A percentile compares a stretch with the other conserved stretches of the same genome.
phyloP scores from a whole-genome alignment of 208 protist species.

The Endotrypanum monterogeii region DNA sequence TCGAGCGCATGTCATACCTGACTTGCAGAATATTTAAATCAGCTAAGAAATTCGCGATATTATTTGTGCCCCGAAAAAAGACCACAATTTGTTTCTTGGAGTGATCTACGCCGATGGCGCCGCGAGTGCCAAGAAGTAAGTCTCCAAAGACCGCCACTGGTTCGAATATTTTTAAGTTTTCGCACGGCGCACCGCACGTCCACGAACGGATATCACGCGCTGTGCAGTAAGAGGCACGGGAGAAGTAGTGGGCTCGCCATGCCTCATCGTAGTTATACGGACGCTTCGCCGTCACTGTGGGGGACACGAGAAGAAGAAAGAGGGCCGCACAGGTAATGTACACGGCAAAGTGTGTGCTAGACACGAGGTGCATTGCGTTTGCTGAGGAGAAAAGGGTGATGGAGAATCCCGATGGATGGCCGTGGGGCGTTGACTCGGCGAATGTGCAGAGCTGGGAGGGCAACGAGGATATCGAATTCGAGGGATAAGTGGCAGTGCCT shows the following conservation, averaged over 20 bases:
- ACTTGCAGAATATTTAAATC: slow-evolving; percentile 36
- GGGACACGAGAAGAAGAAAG: background rate
- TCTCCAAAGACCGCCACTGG: background rate
- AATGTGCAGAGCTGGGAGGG: background rate
- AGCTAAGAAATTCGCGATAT: slow-evolving; percentile 25
- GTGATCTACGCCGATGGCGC: slow-evolving; percentile 29
- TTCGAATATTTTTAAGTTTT: background rate
- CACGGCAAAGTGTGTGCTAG: background rate
- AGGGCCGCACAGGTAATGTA: background rate
- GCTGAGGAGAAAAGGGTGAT: background rate
- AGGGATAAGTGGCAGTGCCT: background rate
- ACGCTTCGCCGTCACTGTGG: background rate
- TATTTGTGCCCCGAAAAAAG: slow-evolving; percentile 49
- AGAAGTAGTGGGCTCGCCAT: background rate
- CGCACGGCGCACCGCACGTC: background rate
- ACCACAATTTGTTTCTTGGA: slow-evolving; percentile 26
- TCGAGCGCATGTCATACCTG: slow-evolving; percentile 29
- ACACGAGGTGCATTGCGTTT: background rate
- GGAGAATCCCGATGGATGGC: background rate
- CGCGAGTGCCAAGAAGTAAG: slow-evolving; percentile 9
- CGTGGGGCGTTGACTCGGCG: background rate
- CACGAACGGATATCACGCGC: background rate
- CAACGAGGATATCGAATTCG: background rate
- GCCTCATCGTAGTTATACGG: background rate
- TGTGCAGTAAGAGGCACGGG: slow-evolving; percentile 16